phyloP scores from a whole-genome alignment of 73 alveolate genomes.

The Urostyla sp. region DNA sequence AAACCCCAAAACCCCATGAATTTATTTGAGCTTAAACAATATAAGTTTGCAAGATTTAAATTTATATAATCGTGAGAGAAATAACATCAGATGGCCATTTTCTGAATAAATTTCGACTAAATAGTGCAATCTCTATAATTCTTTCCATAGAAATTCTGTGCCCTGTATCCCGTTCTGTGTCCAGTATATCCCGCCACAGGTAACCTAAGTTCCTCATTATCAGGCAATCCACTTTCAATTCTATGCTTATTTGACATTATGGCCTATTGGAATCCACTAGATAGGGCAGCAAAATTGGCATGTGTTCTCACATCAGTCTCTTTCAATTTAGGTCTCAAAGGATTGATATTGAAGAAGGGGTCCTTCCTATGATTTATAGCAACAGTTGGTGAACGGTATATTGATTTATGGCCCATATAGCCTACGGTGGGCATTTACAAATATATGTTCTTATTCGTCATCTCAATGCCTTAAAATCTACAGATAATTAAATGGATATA shows the following conservation, averaged over 20 bases:
- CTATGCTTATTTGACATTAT: background rate
- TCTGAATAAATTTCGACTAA: constrained; percentile 55
- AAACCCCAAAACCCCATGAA: too few species aligned
- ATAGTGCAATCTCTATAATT: constrained; percentile 60
- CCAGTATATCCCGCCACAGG: constrained; percentile 75
- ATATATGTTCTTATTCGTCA: background rate
- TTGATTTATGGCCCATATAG: constrained; percentile 51
- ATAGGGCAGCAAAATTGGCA: background rate
- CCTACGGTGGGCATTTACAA: constrained; percentile 57
- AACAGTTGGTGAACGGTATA: constrained; percentile 49
- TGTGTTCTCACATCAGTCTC: background rate
- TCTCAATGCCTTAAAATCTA: constrained; percentile 2
- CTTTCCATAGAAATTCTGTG: constrained; percentile 73
- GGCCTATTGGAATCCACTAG: constrained; percentile 4
- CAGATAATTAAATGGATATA: background rate
- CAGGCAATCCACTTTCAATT: constrained; percentile 22
- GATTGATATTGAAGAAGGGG: constrained; percentile 50
- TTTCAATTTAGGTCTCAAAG: constrained; percentile 55
- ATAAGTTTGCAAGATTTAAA: too few species aligned
- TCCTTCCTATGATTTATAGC: constrained; percentile 35
- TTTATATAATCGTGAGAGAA: too few species aligned
- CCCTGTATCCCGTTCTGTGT: constrained; percentile 63
- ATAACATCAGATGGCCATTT: too few species aligned
- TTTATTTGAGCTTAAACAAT: too few species aligned
- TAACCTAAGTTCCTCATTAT: constrained; percentile 19